Evolutionary conservation across 352 stramenopile species (phyloP).

Genomic region (Globisporangium orthogonon): DNA sequence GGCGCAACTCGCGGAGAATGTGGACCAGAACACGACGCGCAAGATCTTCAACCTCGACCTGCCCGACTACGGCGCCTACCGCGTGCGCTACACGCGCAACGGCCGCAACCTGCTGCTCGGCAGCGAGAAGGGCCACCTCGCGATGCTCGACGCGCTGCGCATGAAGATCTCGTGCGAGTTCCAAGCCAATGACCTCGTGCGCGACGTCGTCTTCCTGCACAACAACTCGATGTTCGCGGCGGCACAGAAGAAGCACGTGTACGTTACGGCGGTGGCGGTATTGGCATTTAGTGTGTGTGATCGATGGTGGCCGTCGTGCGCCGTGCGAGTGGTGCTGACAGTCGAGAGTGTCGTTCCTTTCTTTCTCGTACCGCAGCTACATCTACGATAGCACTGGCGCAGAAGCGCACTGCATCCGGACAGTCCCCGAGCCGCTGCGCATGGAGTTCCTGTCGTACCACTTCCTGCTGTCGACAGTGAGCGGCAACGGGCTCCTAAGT

Average conservation of each 20-base stretch:
- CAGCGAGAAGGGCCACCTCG: constrained; percentile 93
- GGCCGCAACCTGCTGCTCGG: constrained; percentile 93
- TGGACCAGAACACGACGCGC: constrained; percentile 91
- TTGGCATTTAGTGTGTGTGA: background rate
- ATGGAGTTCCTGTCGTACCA: constrained; percentile 98
- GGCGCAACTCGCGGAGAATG: constrained; percentile 68
- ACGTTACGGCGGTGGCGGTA: constrained; percentile 17
- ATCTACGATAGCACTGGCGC: constrained; percentile 97
- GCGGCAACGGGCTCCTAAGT: constrained; percentile 84
- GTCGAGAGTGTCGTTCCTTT: background rate
- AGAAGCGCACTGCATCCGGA: constrained; percentile 95
- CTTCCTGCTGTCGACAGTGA: constrained; percentile 96
- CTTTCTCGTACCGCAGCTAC: constrained; percentile 21
- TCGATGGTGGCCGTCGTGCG: too few species aligned
- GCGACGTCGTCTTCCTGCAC: constrained; percentile 96
- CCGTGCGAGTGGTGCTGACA: background rate
- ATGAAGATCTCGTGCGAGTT: constrained; percentile 92
- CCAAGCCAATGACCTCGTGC: constrained; percentile 91
- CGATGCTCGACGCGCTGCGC: constrained; percentile 91
- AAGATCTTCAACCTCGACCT: constrained; percentile 96
- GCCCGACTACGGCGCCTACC: constrained; percentile 91
- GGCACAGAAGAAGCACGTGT: constrained; percentile 97
- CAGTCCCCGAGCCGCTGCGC: constrained; percentile 87
- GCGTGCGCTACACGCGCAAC: constrained; percentile 93
- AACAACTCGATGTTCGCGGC: constrained; percentile 96